phyloP scores from a whole-genome alignment of 345 rosid genomes.

The Geranium rotundifolium region DNA sequence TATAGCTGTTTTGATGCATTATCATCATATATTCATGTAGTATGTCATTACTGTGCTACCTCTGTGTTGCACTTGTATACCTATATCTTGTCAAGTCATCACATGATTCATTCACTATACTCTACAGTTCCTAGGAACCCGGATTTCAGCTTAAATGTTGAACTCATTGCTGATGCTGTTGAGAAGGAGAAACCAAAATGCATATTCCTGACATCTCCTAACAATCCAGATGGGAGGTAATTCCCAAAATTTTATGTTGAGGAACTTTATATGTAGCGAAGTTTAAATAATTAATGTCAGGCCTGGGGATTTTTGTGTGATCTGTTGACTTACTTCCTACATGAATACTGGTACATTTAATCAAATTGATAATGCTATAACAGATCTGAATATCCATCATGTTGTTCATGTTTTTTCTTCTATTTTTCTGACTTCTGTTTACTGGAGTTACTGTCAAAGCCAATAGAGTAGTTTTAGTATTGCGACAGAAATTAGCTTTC shows the following conservation, averaged over 20 bases:
- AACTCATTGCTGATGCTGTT: constrained; percentile 56
- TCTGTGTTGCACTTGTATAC: constrained; percentile 2
- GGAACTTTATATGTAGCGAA: background rate
- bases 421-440: too few relatives aligned
- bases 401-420: background rate
- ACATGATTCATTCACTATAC: background rate
- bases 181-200: constrained; percentile 75
- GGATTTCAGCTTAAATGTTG: constrained; percentile 78
- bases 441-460: background rate
- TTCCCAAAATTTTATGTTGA: background rate
- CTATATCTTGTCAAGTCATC: background rate
- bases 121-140: constrained; percentile 65
- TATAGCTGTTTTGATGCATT: background rate
- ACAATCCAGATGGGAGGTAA: constrained; percentile 98
- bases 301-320: too few relatives aligned
- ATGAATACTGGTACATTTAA: background rate
- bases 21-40: background rate
- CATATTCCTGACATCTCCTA: constrained; percentile 89
- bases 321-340: background rate
- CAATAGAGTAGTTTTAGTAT: background rate
- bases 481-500: background rate
- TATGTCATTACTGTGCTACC: background rate
- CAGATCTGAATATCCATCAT: background rate
- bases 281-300: background rate
- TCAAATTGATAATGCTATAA: background rate